These are phyloP conservation scores for Ceriops tagal DNA, from an alignment of 345 rosid genomes.

Conservation along the genomic window DNA sequence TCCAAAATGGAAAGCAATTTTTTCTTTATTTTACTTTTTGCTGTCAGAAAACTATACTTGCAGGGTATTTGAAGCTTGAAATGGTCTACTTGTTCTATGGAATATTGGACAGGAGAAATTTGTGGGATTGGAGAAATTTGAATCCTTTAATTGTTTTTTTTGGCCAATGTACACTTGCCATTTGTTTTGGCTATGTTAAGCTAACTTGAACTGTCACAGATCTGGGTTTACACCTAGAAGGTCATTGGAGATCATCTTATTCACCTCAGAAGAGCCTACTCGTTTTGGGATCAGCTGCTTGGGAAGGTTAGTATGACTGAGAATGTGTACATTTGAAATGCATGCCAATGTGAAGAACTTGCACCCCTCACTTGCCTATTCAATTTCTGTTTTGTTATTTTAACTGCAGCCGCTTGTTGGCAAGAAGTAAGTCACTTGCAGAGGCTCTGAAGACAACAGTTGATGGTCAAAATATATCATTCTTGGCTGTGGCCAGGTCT, in stretches of 20 bases:
- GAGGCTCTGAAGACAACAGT: conserved; percentile 53
- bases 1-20: too few species aligned
- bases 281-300: conserved; percentile 91
- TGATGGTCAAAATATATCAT: conserved; percentile 72
- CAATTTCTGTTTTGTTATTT: conserved; percentile 14
- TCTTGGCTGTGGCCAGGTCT: conserved; percentile 73
- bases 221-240: conserved; percentile 82
- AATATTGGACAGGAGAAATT: too few species aligned
- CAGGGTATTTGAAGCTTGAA: not conserved
- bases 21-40: too few species aligned
- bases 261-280: conserved; percentile 97
- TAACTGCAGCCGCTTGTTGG: conserved; percentile 70
- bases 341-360: not conserved
- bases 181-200: conserved; percentile 4
- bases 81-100: not conserved
- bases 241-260: conserved; percentile 74
- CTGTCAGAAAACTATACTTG: too few species aligned
- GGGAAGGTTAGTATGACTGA: conserved; percentile 63
- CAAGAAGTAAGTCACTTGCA: conserved; percentile 61
- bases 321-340: not conserved
- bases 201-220: conserved; percentile 38
- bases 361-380: not conserved
- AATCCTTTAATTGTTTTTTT: too few species aligned
- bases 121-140: too few species aligned
- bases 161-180: not conserved